Base-by-base conservation (phyloP, 495 filamentous ascomycete species). In the Penicillium daleae region DNA sequence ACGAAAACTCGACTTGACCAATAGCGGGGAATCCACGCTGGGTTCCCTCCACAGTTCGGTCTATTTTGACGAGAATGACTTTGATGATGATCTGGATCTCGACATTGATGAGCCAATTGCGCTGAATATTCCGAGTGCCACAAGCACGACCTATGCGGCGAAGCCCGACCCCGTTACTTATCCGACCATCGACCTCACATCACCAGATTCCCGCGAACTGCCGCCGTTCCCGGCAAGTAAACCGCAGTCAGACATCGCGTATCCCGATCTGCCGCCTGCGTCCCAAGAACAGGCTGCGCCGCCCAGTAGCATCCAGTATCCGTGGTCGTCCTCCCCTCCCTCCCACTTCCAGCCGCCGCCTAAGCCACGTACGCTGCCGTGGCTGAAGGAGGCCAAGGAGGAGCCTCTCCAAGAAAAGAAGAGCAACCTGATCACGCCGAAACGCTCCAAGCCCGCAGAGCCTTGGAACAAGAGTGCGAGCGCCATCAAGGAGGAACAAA, bases 381-480 rank as follows among this genome's bases (percentile, higher is more conserved):
- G 86, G 86, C 59, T 73, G 22, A 67, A 74, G 44, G 76, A 76
- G 56, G 66, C 69, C 56, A 71, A 78, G 26, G 66, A 74, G 37
- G 60, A 71, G 46, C 56, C 74, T 33, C 22, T 60, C 17, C 48
- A 73, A 50, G 60, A 67, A 27, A 74, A 70, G 46, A 72, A 77
- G 39, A 59, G 48, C 39, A 59, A 29, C 26, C 61, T 68, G 27
- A 53, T 65, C 48, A 75, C 74, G 0, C 76, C 68, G 53, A 78
- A 65, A 74, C 83, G 63, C 62, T 69, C 74, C 0, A 81, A 80
- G 37, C 76, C 78, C 66, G 68, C 79, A 55, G 83, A 82, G 22
- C 81, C 83, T 3, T 99, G 95, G 95, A 90, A 97, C 66, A 88
- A 88, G 37, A 92, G 89, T 10, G 89, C 85, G 5, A 94, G 89